phyloP scores from a whole-genome alignment of 345 rosid genomes.

The Gossypium herbaceum region DNA sequence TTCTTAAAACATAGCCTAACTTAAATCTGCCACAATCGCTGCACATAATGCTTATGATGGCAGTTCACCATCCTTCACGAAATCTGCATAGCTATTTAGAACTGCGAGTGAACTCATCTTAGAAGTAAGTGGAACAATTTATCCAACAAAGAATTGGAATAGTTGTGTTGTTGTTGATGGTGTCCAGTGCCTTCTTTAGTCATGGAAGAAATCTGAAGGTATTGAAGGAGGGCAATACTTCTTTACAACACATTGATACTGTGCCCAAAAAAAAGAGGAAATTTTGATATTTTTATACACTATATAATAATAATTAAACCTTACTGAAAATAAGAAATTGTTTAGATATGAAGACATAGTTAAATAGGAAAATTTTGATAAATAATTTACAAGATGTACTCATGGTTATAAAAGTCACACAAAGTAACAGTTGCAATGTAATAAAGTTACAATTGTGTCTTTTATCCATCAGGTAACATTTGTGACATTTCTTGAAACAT shows the following conservation, averaged over 20 bases:
- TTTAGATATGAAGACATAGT: not conserved
- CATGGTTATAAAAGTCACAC: not conserved
- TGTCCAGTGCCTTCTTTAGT: conserved; percentile 15
- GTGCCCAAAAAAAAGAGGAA: conserved; percentile 5
- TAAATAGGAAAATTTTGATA: not conserved
- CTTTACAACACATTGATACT: conserved; percentile 88
- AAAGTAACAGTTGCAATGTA: no score
- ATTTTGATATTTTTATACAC: not conserved
- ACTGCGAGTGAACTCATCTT: not conserved
- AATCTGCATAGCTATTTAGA: conserved; percentile 23
- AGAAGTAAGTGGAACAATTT: not conserved
- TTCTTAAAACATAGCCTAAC: not conserved
- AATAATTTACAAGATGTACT: not conserved
- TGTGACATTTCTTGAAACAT: not conserved
- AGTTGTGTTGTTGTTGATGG: not conserved
- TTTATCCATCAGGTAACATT: not conserved
- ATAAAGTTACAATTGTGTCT: no score
- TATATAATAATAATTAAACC: no score
- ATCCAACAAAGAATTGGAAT: conserved; percentile 36
- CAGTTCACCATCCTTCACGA: conserved; percentile 31
- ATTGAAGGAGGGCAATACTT: conserved; percentile 66
- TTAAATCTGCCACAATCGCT: not conserved
- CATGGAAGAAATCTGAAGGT: conserved; percentile 62
- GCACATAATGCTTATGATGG: not conserved
- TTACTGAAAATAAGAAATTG: not conserved